These are phyloP conservation scores for Hericium coralloides DNA, from an alignment of 768 basidiomycete genomes.

Conservation along the genomic window DNA sequence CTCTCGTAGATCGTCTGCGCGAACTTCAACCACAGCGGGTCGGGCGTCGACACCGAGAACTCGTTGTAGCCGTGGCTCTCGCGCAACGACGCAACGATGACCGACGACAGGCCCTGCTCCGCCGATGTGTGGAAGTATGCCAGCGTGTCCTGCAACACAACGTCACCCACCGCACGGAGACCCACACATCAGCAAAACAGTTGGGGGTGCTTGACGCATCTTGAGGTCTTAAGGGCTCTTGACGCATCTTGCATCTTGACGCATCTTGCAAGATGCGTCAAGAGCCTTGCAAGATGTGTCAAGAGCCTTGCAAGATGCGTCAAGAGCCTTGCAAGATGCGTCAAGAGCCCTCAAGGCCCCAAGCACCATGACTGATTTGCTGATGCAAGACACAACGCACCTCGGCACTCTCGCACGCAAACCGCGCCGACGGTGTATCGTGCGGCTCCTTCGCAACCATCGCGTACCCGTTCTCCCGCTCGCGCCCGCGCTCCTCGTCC, in stretches of 20 bases:
- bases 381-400: constrained; percentile 3
- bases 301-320: too few relatives aligned
- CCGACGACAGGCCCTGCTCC: constrained; percentile 49
- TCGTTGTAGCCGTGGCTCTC: constrained; percentile 84
- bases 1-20: constrained; percentile 93
- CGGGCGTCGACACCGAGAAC: constrained; percentile 77
- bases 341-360: too few relatives aligned
- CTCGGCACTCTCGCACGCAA: not conserved
- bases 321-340: too few relatives aligned
- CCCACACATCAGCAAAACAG: too few relatives aligned
- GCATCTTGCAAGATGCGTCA: too few relatives aligned
- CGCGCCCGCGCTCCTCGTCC: constrained; percentile 18
- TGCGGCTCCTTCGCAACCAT: constrained; percentile 7
- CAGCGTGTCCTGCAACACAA: constrained; percentile 56
- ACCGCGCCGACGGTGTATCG: constrained; percentile 5
- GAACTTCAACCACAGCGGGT: constrained; percentile 80
- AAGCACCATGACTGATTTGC: too few relatives aligned
- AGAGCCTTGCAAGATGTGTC: not conserved
- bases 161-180: not conserved
- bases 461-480: constrained; percentile 30
- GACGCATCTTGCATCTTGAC: too few relatives aligned
- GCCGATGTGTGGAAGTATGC: constrained; percentile 59
- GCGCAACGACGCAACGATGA: constrained; percentile 55
- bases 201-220: too few relatives aligned
- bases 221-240: too few relatives aligned